Conservation (phyloP, 345 rosid species). For the Eucalyptus albens region DNA sequence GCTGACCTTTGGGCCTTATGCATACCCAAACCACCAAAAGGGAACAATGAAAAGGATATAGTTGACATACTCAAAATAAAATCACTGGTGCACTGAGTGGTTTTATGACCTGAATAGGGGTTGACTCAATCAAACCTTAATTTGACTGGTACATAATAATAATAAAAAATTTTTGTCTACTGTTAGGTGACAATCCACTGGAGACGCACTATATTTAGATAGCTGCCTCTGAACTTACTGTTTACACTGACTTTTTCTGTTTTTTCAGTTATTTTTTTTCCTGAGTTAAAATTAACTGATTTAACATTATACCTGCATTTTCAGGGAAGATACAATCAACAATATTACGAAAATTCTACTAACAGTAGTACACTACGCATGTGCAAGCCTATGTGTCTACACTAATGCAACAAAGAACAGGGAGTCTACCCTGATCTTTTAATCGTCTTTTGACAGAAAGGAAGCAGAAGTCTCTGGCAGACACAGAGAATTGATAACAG, state of each 20-base stretch:
- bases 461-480: not conserved
- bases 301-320: not conserved
- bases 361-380: not conserved
- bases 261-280: not conserved
- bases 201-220: not conserved
- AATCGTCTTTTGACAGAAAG: not conserved
- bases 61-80: not conserved
- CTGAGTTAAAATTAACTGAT: not conserved
- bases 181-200: not conserved
- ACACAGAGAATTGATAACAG: not conserved
- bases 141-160: not conserved
- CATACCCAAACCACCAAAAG: not conserved
- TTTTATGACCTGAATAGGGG: not conserved
- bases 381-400: not conserved
- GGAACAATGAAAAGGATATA: not conserved
- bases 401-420: not conserved
- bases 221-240: not conserved
- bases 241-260: not conserved
- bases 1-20: not conserved
- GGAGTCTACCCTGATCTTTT: not conserved
- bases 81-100: not conserved
- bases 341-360: not conserved
- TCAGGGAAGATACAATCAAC: not conserved
- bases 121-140: not conserved
- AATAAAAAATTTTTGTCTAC: not conserved